phyloP scores from a whole-genome alignment of 768 basidiomycete species.

The Auriculariales sp. region DNA sequence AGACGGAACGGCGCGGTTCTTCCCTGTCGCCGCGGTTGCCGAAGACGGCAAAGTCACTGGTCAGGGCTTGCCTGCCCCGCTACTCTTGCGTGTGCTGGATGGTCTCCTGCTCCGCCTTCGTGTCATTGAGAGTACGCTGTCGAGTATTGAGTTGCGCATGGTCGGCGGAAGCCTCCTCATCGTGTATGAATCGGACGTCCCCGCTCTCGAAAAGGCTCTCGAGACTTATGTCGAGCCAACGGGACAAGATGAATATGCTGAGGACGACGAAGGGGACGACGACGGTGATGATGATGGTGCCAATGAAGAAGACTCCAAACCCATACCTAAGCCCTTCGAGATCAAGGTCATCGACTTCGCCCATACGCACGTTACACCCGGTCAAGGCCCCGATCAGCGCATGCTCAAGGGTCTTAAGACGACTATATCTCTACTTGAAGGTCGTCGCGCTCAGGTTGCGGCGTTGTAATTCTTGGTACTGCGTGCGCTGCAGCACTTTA shows the following conservation, averaged over 20 bases:
- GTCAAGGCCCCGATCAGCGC: conserved; percentile 65
- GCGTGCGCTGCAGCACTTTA: too few relatives aligned
- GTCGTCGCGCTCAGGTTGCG: conserved; percentile 31
- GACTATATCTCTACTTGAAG: conserved; percentile 43
- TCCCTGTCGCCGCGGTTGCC: conserved; percentile 33
- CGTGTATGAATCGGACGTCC: conserved; percentile 42
- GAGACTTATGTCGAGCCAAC: neutral
- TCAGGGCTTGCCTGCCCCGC: conserved; percentile 39
- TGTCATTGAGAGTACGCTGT: conserved; percentile 35
- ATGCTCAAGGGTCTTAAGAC: conserved; percentile 64
- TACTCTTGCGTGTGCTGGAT: conserved; percentile 26
- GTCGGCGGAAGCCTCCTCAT: conserved; percentile 71
- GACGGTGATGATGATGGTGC: conserved; percentile 17
- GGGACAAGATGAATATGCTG: neutral
- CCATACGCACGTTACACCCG: conserved; percentile 56
- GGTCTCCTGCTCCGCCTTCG: conserved; percentile 9
- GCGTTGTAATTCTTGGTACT: too few relatives aligned
- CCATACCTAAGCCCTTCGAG: conserved; percentile 32
- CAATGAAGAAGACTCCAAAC: conserved; percentile 11
- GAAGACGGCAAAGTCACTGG: conserved; percentile 10
- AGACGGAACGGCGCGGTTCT: conserved; percentile 66
- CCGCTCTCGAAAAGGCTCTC: neutral
- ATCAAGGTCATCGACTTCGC: conserved; percentile 92
- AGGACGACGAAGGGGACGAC: conserved; percentile 19
- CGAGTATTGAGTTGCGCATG: conserved; percentile 56